Evolutionary conservation across 225 moss, liverwort and hornwort genomes (phyloP), one percentile per base, ranked within the genome.

Genomic region (Marchantia paleacea): DNA sequence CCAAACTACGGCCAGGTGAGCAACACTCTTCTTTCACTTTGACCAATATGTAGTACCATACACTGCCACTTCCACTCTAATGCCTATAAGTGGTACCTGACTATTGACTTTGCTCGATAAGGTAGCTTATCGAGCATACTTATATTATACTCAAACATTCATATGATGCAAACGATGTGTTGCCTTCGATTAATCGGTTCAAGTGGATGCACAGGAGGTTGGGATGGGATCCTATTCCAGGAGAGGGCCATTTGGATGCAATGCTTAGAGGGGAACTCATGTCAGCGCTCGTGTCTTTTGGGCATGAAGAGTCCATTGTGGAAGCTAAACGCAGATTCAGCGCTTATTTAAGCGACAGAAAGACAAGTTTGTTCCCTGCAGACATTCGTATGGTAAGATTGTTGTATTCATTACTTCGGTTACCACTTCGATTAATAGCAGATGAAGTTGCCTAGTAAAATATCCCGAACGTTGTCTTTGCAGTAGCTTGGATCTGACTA

Each of bases 201-300:
- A 70, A 70, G 24, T 74, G 53, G 71, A 48, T 80, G 53, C 85
- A 81, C 87, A 92, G 92, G 88, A 87, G 86, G 80, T 61, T 92
- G 76, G 92, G 92, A 80, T 92, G 92, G 92, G 91, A 91, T 81
- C 75, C 87, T 53, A 69, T 66, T 64, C 80, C 83, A 26, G 85
- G 84, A 74, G 92, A 91, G 71, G 69, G 88, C 65, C 92, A 91
- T 83, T 64, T 92, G 69, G 87, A 92, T 79, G 86, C 85, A 67
- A 92, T 92, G 92, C 78, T 92, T 72, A 89, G 92, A 63, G 92
- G 92, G 80, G 92, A 92, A 82, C 81, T 92, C 76, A 80, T 92
- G 78, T 82, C 89, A 80, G 92, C 91, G 66, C 89, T 92, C 25
- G 91, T 92, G 58, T 86, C 91, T 63, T 92, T 91, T 80, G 88